Evolutionary conservation across 352 stramenopile genomes (phyloP).

Genomic region (Phytophthora foliorum): DNA sequence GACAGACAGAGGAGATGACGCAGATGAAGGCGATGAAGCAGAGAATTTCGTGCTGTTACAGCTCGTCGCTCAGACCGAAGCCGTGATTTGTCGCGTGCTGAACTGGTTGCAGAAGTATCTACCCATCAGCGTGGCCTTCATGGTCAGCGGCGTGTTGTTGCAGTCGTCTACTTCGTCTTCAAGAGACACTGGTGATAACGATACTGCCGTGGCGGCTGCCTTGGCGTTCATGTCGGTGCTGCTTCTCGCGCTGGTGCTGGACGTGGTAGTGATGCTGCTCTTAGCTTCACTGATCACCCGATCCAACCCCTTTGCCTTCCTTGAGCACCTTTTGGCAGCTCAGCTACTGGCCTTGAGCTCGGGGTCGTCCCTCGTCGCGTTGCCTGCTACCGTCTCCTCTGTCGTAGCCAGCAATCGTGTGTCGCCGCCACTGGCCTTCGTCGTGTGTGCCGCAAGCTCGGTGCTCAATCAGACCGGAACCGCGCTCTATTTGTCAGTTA

Average conservation of each 20-base stretch:
- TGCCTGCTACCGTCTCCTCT: constrained; percentile 63
- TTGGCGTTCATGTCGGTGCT: constrained; percentile 59
- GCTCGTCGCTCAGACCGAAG: constrained; percentile 55
- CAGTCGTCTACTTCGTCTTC: constrained; percentile 22
- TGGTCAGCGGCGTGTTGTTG: constrained; percentile 56
- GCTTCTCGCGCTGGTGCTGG: constrained; percentile 53
- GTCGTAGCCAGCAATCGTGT: constrained; percentile 61
- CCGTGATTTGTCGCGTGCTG: constrained; percentile 50
- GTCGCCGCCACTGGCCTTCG: constrained; percentile 65
- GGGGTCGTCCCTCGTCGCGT: constrained; percentile 57
- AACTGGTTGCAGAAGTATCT: constrained; percentile 49
- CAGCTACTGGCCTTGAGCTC: constrained; percentile 62
- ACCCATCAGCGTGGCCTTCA: constrained; percentile 51
- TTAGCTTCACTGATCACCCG: constrained; percentile 50
- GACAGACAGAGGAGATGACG: constrained; percentile 1
- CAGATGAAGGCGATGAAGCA: constrained; percentile 10
- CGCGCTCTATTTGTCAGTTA: constrained; percentile 62
- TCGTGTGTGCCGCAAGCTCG: constrained; percentile 56
- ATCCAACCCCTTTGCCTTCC: constrained; percentile 58
- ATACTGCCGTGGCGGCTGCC: constrained; percentile 29
- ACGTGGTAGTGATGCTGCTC: constrained; percentile 49
- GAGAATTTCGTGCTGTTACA: constrained; percentile 53
- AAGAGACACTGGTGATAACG: constrained; percentile 7
- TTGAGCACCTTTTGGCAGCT: constrained; percentile 55
- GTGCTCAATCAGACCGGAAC: constrained; percentile 76